phyloP scores from a whole-genome alignment of 2,329 filamentous ascomycete species.

The Ceratocystiopsis brevicomis region DNA sequence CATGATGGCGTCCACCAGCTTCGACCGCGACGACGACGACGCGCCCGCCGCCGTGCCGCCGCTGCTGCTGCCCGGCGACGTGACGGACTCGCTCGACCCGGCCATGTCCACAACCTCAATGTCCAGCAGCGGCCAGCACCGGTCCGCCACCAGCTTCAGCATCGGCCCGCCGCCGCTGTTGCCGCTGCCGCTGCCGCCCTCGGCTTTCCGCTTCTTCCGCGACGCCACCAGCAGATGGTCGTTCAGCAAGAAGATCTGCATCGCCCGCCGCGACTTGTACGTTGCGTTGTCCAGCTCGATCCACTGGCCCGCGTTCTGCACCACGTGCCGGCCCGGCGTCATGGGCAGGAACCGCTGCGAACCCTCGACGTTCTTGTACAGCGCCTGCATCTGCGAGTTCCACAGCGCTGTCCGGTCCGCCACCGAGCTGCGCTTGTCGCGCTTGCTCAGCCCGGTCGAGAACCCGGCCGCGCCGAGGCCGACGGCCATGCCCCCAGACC shows the following conservation, averaged over 20 bases:
- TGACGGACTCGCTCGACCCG: slow-evolving; percentile 33
- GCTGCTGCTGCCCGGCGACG: slow-evolving; percentile 10
- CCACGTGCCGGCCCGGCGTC: slow-evolving; percentile 74
- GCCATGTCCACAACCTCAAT: slow-evolving; percentile 84
- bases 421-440: slow-evolving; percentile 79
- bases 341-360: slow-evolving; percentile 94
- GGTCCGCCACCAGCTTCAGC: slow-evolving; percentile 74
- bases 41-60: not conserved
- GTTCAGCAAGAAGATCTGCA: slow-evolving; percentile 84
- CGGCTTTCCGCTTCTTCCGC: slow-evolving; percentile 77
- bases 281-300: slow-evolving; percentile 94
- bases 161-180: slow-evolving; percentile 30
- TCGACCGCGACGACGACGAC: slow-evolving; percentile 27
- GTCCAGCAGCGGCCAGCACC: slow-evolving; percentile 85
- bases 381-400: slow-evolving; percentile 55
- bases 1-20: slow-evolving; percentile 72
- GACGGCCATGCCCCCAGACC: slow-evolving; percentile 13
- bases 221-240: slow-evolving; percentile 85
- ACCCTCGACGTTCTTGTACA: slow-evolving; percentile 95
- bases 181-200: slow-evolving; percentile 24
- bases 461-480: slow-evolving; percentile 30
- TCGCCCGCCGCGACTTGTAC: slow-evolving; percentile 77
- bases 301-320: slow-evolving; percentile 85
- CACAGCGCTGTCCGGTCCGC: slow-evolving; percentile 46
- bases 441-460: slow-evolving; percentile 39